Evolutionary conservation across 108 stramenopile species (phyloP).

Genomic region (Pseudonitzschia multiseries): DNA sequence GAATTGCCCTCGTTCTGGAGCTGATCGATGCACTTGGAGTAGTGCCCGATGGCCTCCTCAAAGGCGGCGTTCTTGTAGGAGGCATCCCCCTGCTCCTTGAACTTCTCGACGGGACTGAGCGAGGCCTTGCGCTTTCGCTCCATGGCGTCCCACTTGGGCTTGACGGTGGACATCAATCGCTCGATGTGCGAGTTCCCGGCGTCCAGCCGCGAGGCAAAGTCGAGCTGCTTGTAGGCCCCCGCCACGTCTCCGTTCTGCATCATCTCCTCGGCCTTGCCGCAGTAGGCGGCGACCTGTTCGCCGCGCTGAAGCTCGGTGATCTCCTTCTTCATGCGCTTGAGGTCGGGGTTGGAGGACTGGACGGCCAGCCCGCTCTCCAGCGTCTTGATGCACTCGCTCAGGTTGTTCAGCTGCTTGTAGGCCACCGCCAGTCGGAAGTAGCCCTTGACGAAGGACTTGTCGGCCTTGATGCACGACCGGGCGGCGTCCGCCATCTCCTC

Average conservation of each 20-base stretch:
- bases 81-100: conserved; percentile 96
- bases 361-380: conserved; percentile 82
- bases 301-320: conserved; percentile 83
- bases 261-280: conserved; percentile 86
- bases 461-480: conserved; percentile 90
- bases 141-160: conserved; percentile 89
- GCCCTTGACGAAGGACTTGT: conserved; percentile 95
- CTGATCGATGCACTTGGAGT: conserved; percentile 93
- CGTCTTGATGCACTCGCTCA: conserved; percentile 86
- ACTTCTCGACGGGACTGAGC: conserved; percentile 77
- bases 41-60: conserved; percentile 88
- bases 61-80: conserved; percentile 85
- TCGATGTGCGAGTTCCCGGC: conserved; percentile 93
- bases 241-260: conserved; percentile 85
- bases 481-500: conserved; percentile 91
- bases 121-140: conserved; percentile 85
- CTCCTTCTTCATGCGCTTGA: conserved; percentile 92
- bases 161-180: conserved; percentile 79
- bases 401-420: conserved; percentile 71
- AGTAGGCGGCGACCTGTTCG: conserved; percentile 85
- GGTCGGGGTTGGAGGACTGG: conserved; percentile 78
- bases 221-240: conserved; percentile 88
- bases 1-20: conserved; percentile 65
- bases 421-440: conserved; percentile 95
- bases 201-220: conserved; percentile 89